Evolutionary conservation across 2,329 filamentous ascomycete genomes (phyloP).

Genomic region (Neurospora sp.): DNA sequence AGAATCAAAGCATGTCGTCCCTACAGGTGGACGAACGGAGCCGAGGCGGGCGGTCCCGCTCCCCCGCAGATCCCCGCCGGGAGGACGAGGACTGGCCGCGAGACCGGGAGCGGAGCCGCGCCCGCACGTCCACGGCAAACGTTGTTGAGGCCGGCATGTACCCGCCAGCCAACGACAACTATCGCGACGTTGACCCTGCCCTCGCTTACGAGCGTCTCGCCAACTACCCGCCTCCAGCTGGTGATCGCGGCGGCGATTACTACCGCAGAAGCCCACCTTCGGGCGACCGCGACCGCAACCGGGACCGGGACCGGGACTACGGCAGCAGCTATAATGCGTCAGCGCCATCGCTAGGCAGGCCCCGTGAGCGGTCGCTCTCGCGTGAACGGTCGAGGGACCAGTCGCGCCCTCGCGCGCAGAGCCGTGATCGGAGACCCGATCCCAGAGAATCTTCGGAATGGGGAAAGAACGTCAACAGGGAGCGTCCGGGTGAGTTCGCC

Average conservation of each 20-base stretch:
- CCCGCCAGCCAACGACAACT: slow-evolving; percentile 25
- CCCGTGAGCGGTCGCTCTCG: neutral
- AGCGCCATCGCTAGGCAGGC: neutral
- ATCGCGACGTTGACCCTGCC: slow-evolving; percentile 20
- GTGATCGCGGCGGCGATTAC: slow-evolving; percentile 21
- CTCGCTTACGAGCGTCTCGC: slow-evolving; percentile 24
- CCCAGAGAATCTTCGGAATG: slow-evolving; percentile 3
- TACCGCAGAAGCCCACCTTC: slow-evolving; percentile 26
- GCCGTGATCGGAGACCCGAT: slow-evolving; percentile 11
- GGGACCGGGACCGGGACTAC: slow-evolving; percentile 16
- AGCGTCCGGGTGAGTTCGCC: slow-evolving; percentile 22
- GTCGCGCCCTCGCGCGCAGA: neutral
- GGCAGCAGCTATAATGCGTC: neutral
- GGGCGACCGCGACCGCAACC: slow-evolving; percentile 21
- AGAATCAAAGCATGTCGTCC: slow-evolving; percentile 28
- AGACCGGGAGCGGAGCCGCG: slow-evolving; percentile 26
- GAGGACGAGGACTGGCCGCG: slow-evolving; percentile 11
- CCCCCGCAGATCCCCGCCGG: slow-evolving; percentile 29
- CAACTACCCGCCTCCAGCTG: slow-evolving; percentile 25
- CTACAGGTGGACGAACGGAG: slow-evolving; percentile 36
- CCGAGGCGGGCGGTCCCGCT: slow-evolving; percentile 37
- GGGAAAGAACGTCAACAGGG: slow-evolving; percentile 20
- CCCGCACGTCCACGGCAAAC: slow-evolving; percentile 21
- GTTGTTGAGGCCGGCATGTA: slow-evolving; percentile 35
- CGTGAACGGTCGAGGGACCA: neutral